Percentiles rank a stretch among this genome's conserved stretches.
Conservation (phyloP, 2,329 filamentous ascomycete species). For the Colletotrichum sp. region DNA sequence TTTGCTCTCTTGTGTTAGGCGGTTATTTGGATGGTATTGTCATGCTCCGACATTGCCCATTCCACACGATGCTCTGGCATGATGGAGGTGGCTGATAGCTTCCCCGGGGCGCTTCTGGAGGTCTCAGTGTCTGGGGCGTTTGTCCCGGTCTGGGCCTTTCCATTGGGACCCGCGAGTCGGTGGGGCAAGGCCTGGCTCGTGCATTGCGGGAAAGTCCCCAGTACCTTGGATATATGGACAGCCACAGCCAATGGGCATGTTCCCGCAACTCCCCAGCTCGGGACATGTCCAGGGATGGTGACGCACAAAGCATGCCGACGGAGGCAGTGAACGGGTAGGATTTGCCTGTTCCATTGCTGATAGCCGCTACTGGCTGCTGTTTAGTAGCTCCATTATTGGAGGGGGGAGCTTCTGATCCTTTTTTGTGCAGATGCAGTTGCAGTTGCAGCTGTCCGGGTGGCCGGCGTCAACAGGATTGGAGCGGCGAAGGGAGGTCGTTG, state of each 20-base stretch:
- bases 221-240: conserved; percentile 4
- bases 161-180: not conserved
- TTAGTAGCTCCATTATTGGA: not conserved
- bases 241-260: conserved; percentile 16
- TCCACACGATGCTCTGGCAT: not conserved
- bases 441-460: not conserved
- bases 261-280: conserved; percentile 1
- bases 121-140: not conserved
- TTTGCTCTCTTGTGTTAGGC: not conserved
- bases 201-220: conserved; percentile 11
- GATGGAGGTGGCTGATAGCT: conserved; percentile 10
- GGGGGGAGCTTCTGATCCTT: not conserved
- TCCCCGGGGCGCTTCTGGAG: not conserved
- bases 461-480: not conserved
- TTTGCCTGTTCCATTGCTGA: not conserved
- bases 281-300: conserved; percentile 19
- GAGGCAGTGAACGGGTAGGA: not conserved
- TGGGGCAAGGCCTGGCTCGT: not conserved
- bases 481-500: not conserved
- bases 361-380: conserved; percentile 1
- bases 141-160: conserved; percentile 4
- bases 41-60: not conserved
- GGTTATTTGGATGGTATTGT: not conserved
- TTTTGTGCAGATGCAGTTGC: not conserved
- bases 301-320: conserved; percentile 13